These are phyloP conservation scores for Cystobasidium sp. DNA, from an alignment of 1,284 basidiomycete genomes.

Conservation along the genomic window DNA sequence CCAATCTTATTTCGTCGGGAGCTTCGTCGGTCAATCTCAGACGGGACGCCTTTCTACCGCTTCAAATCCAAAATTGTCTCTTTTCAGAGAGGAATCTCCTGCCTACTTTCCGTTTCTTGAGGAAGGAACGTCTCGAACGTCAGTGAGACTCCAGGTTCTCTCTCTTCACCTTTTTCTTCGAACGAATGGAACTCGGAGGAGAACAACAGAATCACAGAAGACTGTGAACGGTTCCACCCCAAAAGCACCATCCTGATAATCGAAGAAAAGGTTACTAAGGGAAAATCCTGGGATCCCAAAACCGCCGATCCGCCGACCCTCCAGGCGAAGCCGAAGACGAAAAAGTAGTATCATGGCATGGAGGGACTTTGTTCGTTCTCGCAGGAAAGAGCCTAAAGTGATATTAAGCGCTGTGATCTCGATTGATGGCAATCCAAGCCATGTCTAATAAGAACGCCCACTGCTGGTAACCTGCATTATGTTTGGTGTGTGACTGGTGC, in stretches of 20 bases:
- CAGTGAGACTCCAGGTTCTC: too few relatives aligned
- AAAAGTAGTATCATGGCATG: slow-evolving; percentile 36
- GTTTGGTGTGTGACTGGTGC: neutral
- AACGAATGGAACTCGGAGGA: too few relatives aligned
- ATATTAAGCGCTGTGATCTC: slow-evolving; percentile 29
- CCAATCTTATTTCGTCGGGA: slow-evolving; percentile 19
- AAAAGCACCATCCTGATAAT: too few relatives aligned
- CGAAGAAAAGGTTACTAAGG: too few relatives aligned
- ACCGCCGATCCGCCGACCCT: too few relatives aligned
- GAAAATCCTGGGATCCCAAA: too few relatives aligned
- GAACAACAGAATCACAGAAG: too few relatives aligned
- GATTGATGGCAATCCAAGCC: slow-evolving; percentile 13
- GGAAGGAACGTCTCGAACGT: too few relatives aligned
- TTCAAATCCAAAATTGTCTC: slow-evolving; percentile 1
- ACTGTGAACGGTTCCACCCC: too few relatives aligned
- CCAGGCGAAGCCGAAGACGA: neutral
- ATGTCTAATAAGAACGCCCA: slow-evolving; percentile 16
- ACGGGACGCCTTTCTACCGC: slow-evolving; percentile 38
- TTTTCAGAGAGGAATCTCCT: neutral
- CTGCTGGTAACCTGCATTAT: slow-evolving; percentile 33
- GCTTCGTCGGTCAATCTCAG: slow-evolving; percentile 18
- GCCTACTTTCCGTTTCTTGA: slow-evolving; percentile 14
- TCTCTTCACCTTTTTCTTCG: too few relatives aligned
- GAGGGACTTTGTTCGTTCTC: slow-evolving; percentile 16
- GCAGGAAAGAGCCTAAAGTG: slow-evolving; percentile 33